Conservation (phyloP, 768 basidiomycete genomes). For the Boletus bicolor region DNA sequence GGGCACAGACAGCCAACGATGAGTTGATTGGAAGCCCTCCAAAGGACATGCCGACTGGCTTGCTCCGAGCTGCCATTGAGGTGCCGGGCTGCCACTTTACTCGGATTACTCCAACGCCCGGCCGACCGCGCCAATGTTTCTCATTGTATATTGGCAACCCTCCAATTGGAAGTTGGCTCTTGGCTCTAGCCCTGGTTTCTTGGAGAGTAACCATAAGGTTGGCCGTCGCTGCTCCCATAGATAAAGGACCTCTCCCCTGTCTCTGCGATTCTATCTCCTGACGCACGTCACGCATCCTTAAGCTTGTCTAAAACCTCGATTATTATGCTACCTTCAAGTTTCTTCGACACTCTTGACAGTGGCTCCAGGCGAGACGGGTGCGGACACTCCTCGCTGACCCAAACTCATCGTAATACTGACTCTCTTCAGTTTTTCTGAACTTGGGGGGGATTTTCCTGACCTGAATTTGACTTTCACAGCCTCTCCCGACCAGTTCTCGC, state of each 20-base stretch:
- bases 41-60: background rate
- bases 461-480: background rate
- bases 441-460: too few species aligned
- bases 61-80: background rate
- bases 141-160: background rate
- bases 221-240: background rate
- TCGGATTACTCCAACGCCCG: background rate
- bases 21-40: background rate
- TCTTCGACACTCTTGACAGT: background rate
- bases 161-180: background rate
- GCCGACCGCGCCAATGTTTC: background rate
- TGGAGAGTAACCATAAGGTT: background rate
- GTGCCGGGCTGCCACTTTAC: background rate
- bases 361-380: background rate
- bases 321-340: background rate
- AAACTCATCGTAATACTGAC: background rate
- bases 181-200: background rate
- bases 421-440: background rate
- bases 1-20: background rate
- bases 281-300: background rate
- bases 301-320: background rate
- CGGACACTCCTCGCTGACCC: background rate
- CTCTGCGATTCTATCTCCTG: fast-evolving
- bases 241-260: background rate
- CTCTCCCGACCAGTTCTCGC: background rate